phyloP scores from a whole-genome alignment of 2,329 filamentous ascomycete genomes.

The Stachybotrys elegans region DNA sequence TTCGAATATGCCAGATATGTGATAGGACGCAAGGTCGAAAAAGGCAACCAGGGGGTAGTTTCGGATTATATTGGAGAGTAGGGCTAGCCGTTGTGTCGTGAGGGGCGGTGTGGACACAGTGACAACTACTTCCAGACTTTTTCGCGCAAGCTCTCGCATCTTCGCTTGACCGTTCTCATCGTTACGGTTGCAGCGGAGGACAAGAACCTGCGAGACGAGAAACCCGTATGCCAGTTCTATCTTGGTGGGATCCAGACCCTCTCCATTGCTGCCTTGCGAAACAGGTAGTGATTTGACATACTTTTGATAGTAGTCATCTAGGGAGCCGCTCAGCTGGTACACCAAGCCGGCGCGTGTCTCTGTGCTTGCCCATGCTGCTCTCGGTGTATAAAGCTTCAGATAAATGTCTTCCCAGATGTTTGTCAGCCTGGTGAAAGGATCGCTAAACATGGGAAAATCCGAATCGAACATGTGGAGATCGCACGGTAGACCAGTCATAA shows the following conservation, averaged over 20 bases:
- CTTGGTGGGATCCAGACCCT: background rate
- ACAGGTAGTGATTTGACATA: background rate
- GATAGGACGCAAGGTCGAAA: background rate
- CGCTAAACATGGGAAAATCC: background rate
- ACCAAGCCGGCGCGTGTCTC: background rate
- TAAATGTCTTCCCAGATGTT: conserved; percentile 1
- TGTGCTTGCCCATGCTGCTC: background rate
- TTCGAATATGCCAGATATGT: background rate
- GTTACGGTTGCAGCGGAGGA: background rate
- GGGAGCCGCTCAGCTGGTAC: background rate
- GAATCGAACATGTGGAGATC: background rate
- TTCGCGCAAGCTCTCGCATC: background rate
- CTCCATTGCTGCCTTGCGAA: background rate
- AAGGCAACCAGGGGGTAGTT: background rate
- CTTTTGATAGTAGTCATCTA: background rate
- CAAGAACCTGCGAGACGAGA: background rate
- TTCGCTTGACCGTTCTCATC: background rate
- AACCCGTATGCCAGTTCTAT: background rate
- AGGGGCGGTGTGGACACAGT: background rate
- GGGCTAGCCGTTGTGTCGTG: background rate
- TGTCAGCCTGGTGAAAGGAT: background rate
- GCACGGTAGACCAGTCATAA: conserved; percentile 1
- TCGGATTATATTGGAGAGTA: background rate
- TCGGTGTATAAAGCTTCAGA: background rate
- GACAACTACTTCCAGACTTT: background rate